A percentile compares a stretch with the other conserved stretches of the same genome.
Evolutionary conservation across 2,329 filamentous ascomycete genomes (phyloP).

Genomic region (Paracoccidioides brasiliensis): DNA sequence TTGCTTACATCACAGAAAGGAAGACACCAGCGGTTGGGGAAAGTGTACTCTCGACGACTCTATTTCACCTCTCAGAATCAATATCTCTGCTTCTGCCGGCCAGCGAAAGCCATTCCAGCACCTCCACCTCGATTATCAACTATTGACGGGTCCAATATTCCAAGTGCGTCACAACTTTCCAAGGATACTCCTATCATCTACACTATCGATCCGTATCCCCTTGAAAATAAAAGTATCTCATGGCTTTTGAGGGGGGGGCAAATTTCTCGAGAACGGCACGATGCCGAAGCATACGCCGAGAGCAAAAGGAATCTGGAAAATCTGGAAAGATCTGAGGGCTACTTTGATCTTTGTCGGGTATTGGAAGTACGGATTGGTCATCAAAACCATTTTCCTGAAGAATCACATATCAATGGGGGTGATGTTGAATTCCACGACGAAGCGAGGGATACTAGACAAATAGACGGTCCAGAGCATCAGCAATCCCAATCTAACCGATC

Average conservation of each 20-base stretch:
- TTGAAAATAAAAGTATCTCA: conserved; percentile 40
- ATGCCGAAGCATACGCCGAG: conserved; percentile 48
- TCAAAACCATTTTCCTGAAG: conserved; percentile 39
- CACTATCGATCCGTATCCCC: conserved; percentile 47
- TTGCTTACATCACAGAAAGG: conserved; percentile 52
- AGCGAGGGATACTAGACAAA: conserved; percentile 26
- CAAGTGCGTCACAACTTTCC: conserved; percentile 41
- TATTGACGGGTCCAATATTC: conserved; percentile 34
- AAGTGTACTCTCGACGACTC: conserved; percentile 50
- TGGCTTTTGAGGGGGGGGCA: conserved; percentile 42
- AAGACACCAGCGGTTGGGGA: conserved; percentile 43
- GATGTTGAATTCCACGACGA: conserved; percentile 45
- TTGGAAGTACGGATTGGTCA: conserved; percentile 43
- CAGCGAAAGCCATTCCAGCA: conserved; percentile 46
- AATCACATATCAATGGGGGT: conserved; percentile 39
- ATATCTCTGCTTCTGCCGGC: conserved; percentile 48
- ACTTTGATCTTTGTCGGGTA: conserved; percentile 49
- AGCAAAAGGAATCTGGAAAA: conserved; percentile 46
- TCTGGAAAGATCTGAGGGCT: conserved; percentile 47
- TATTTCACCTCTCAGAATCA: conserved; percentile 55
- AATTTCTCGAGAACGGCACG: conserved; percentile 36
- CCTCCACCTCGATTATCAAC: conserved; percentile 42
- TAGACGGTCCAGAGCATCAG: neutral
- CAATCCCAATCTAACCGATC: conserved; percentile 28
- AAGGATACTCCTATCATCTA: conserved; percentile 48